Base-by-base conservation (phyloP, 805 yeast species). In the Candida saitoana region DNA sequence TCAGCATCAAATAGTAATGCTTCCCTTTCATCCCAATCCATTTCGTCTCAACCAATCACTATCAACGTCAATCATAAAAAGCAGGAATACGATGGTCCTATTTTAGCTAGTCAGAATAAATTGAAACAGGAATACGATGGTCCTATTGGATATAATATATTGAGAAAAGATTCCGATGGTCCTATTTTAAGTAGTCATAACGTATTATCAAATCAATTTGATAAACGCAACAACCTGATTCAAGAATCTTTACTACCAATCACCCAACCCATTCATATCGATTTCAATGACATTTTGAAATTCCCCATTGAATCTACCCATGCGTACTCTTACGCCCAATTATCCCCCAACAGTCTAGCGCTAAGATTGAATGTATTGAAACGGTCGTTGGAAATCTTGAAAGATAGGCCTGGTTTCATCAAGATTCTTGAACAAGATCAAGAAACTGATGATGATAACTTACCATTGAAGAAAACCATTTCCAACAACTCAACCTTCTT, bases 241-340 rank as follows among this genome's bases (percentile, higher is more conserved):
- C 27, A 6, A 22, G 27, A 22, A 11, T 22, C 27, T 7, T 22
- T 22, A 22, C 14, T 15, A 18, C 22, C 25, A 18, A 8, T 34
- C 7, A 8, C 12, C 5, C 25, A 34, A 18, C 27, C 25, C 9
- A 33, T 18, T 12, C 25, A 33, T 20, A 17, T 27, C 35, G 50
- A 47, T 16, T 36, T 42, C 32, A 43, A 42, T 31, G 74, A 82
- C 41, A 69, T 84, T 15, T 56, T 81, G 31, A 74, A 71, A 47
- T 83, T 87, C 54, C 88, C 91, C 4, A 79, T 80, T 18, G 89
- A 84, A 50, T 84, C 93, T 9, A 78, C 93, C 1, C 90, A 85
- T 57, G 84, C 95, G 2, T 87, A 84, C 56, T 86, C 95, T 0
- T 87, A 87, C 57, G 87, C 93, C 2, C 86, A 84, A 41, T 64